These are phyloP conservation scores for Xylaria bambusicola DNA, from an alignment of 495 filamentous ascomycete species.

Conservation along the genomic window DNA sequence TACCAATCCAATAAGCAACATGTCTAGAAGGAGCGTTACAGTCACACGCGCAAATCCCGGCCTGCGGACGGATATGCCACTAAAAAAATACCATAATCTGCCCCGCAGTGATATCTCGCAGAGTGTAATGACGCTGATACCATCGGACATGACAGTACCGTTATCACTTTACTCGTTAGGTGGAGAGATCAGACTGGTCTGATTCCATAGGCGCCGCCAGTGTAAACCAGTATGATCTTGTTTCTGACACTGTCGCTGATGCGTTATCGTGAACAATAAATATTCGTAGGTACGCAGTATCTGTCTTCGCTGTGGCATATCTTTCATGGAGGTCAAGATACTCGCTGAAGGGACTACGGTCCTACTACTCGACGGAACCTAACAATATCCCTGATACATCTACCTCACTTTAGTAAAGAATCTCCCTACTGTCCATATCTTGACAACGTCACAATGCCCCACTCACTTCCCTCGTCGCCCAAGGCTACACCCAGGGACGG, in stretches of 20 bases:
- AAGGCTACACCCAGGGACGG: slow-evolving; percentile 33
- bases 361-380: slow-evolving; percentile 35
- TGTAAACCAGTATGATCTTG: neutral
- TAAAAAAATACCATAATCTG: neutral
- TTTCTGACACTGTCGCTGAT: slow-evolving; percentile 5
- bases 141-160: slow-evolving; percentile 20
- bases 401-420: slow-evolving; percentile 2
- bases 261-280: slow-evolving; percentile 34
- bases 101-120: slow-evolving; percentile 21
- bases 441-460: slow-evolving; percentile 28
- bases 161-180: slow-evolving; percentile 14
- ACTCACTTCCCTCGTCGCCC: slow-evolving; percentile 37
- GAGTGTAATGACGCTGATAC: slow-evolving; percentile 11
- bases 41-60: slow-evolving; percentile 22
- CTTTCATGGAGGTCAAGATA: slow-evolving; percentile 32
- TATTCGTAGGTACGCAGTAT: slow-evolving; percentile 27
- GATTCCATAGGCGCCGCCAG: slow-evolving; percentile 13
- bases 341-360: slow-evolving; percentile 27
- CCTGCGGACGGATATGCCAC: neutral
- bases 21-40: slow-evolving; percentile 25
- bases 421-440: neutral
- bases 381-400: slow-evolving; percentile 14
- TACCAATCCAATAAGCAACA: slow-evolving; percentile 30
- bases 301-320: slow-evolving; percentile 19
- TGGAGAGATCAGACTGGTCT: slow-evolving; percentile 6